Evolutionary conservation across 176 grass and related monocot species (phyloP).

Genomic region (Guadua angustifolia): DNA sequence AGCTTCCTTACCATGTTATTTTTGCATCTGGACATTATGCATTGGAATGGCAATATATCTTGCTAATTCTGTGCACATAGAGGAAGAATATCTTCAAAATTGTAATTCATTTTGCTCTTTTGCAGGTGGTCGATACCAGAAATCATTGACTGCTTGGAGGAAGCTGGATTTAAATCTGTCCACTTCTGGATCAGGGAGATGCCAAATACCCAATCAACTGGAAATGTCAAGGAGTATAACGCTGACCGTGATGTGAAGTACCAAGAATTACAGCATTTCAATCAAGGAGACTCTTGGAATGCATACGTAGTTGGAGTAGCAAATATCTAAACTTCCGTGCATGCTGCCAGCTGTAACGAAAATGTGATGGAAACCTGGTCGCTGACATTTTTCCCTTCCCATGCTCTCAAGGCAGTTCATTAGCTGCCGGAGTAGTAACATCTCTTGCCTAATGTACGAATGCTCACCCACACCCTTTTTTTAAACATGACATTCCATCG

Average conservation of each 20-base stretch:
- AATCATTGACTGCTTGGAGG: conserved; percentile 91
- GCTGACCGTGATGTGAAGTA: conserved; percentile 75
- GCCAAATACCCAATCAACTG: conserved; percentile 66
- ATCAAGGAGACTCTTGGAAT: conserved; percentile 92
- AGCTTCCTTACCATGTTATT: not conserved
- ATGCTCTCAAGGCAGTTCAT: not conserved
- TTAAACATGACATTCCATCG: not conserved
- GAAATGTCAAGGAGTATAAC: conserved; percentile 68
- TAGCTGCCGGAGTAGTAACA: not conserved
- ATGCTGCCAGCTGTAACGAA: not conserved
- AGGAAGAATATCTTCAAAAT: not conserved
- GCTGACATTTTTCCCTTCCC: not conserved
- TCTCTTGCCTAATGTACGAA: not conserved
- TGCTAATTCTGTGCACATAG: not conserved
- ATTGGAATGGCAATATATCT: not conserved
- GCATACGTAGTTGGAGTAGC: conserved; percentile 76
- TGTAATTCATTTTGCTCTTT: not conserved
- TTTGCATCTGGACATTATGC: conserved; percentile 10
- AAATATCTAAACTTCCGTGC: conserved; percentile 47
- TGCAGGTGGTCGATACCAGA: conserved; percentile 89
- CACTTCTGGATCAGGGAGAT: conserved; percentile 81
- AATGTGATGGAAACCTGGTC: not conserved
- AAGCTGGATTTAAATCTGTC: conserved; percentile 76
- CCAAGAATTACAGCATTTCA: conserved; percentile 67
- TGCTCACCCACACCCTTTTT: not conserved